These are phyloP conservation scores for Penicillium turbatum DNA, from an alignment of 495 filamentous ascomycete species.

Conservation along the genomic window DNA sequence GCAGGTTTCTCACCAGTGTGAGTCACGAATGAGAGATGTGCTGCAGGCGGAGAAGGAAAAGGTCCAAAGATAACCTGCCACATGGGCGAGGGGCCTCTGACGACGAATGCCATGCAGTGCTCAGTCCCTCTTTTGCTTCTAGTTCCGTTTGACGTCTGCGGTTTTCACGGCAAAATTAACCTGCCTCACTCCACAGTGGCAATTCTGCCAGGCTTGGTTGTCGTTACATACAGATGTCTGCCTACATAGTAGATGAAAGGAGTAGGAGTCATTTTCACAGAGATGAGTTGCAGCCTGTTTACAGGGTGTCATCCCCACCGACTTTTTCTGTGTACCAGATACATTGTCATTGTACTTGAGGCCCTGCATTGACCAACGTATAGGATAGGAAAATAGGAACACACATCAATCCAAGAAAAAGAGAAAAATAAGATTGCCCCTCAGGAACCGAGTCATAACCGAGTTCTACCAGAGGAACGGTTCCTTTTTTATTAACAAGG, in stretches of 20 bases:
- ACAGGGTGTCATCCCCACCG: constrained; percentile 25
- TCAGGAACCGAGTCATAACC: neutral
- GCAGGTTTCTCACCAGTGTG: neutral
- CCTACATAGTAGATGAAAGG: neutral
- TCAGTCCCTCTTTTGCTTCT: constrained; percentile 9
- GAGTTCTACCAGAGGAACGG: neutral
- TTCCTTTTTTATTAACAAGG: constrained; percentile 3
- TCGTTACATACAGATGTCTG: neutral
- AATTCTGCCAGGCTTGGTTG: constrained; percentile 1
- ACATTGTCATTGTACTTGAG: constrained; percentile 19
- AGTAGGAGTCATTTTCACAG: neutral
- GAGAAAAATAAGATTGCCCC: neutral
- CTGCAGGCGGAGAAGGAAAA: constrained; percentile 13
- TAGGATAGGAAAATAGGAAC: neutral
- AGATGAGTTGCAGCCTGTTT: neutral
- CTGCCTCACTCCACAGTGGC: constrained; percentile 16
- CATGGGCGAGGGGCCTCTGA: constrained; percentile 10
- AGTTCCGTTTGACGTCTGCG: constrained; percentile 3
- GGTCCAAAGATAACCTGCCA: constrained; percentile 20
- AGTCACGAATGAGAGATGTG: constrained; percentile 8
- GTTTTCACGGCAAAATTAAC: neutral
- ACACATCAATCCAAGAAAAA: neutral
- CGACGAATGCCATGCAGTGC: constrained; percentile 6
- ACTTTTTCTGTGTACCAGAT: constrained; percentile 19
- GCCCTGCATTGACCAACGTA: neutral